Evolutionary conservation across 129 eudicot species (phyloP).

Genomic region (Escallonia rubra): DNA sequence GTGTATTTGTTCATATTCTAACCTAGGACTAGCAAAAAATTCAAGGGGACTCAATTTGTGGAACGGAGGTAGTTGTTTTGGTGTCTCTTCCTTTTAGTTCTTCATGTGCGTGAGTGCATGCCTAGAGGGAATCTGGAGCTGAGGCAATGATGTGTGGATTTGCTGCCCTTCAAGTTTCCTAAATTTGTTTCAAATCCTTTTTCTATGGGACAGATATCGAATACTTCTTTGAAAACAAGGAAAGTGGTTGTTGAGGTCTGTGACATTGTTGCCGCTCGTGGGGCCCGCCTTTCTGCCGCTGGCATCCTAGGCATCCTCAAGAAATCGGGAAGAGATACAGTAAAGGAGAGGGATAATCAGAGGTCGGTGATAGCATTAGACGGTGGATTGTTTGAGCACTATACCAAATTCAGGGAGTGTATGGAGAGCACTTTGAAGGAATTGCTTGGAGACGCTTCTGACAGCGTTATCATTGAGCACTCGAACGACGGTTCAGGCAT

Average conservation of each 20-base stretch:
- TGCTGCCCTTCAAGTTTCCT: not conserved
- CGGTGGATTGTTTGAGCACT: constrained; percentile 91
- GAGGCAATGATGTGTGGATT: too few relatives aligned
- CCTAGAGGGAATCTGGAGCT: too few relatives aligned
- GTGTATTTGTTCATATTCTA: too few relatives aligned
- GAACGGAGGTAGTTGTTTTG: too few relatives aligned
- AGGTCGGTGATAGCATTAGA: constrained; percentile 78
- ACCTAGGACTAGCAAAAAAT: too few relatives aligned
- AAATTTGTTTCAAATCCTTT: not conserved
- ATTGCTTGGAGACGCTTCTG: constrained; percentile 58
- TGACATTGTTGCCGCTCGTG: constrained; percentile 76
- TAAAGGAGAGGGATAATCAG: constrained; percentile 46
- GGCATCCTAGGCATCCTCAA: constrained; percentile 79
- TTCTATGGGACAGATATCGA: constrained; percentile 46
- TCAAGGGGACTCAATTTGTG: too few relatives aligned
- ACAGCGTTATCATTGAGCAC: constrained; percentile 36
- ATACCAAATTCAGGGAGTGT: constrained; percentile 58
- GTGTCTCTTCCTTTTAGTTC: too few relatives aligned
- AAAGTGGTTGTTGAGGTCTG: constrained; percentile 63
- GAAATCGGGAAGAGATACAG: constrained; percentile 59
- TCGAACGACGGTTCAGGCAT: constrained; percentile 93
- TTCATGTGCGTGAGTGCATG: too few relatives aligned
- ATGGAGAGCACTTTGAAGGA: constrained; percentile 55
- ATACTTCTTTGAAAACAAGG: constrained; percentile 60
- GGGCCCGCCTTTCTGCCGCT: constrained; percentile 91